Base-by-base conservation (phyloP, 192 early-diverging fungal genomes). In the Podochytrium sp. region DNA sequence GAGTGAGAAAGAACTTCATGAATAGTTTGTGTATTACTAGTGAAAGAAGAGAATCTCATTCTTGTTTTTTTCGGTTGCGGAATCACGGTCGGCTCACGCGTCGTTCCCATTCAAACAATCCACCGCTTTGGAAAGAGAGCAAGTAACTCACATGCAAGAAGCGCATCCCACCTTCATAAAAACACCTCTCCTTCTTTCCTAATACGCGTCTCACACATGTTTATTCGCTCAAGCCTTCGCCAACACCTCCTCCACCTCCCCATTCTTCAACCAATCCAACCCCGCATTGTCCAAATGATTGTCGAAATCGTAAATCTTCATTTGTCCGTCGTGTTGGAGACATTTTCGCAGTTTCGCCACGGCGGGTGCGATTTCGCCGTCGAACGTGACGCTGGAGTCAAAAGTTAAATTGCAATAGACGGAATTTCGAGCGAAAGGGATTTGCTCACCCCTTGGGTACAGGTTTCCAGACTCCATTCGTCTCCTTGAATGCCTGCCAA, bases 281-380 rank as follows among this genome's bases (percentile, higher is more conserved):
- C 73, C 62, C 25, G 87, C 70, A 57, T 92, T 78, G 73, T 92
- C 90, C 39, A 92, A 60, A 75, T 92, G 91, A 64, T 82, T 86
- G 42, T 90, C 90, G 68, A 92, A 90, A 69, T 92, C 91, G 37
- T 80, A 76, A 35, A 92, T 20, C 6, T 34, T 3, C 16, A 23
- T 65, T 62, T 74, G 62, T 33, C 5, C 0, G 35, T 65, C 35
- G 10, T 47, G 23, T 32, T 57, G 56, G 39, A 71, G 10, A 14
- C 16, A 40, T 32, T 57, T 43, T 12, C 40, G 27, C 18, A 71
- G 41, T 25, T 38, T 29, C 40, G 35, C 14, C 6, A 37, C 5
- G 25, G 57, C 43, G 10, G 16, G 20, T 16, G 4, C 58, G 16
- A 71, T 57, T 2, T 71, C 56, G 16, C 69, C 69, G 10, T 57